Evolutionary conservation across 2,329 filamentous ascomycete genomes (phyloP), one percentile per base, ranked within the genome.

Genomic region (Fusarium robinianum): DNA sequence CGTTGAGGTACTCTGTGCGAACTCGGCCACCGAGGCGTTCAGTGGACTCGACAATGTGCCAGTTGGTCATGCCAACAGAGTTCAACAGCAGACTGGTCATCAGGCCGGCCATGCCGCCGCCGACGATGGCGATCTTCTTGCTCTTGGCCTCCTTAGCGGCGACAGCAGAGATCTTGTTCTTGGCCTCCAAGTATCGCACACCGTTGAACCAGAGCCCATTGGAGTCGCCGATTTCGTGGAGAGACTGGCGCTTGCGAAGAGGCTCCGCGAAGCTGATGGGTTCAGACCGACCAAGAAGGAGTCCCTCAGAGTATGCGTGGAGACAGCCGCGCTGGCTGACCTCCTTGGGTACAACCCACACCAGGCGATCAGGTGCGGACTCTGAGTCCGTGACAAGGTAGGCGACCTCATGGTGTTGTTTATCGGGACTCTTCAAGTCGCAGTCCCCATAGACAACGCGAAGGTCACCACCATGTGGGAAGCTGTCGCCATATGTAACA

Each of bases 221-320:
- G 8, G 39, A 32, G 16, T 78, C 72, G 47, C 71, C 74, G 10
- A 85, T 80, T n/a, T 81, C 81, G 58, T 85, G 78, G 43, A 85
- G 84, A 80, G 81, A 85, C 0, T 81, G 78, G 0, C 82, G 81
- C 59, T 62, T 65, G 5, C 61, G 60, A 26, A 25, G 51, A 53
- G 2, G 45, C 45, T 16, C 25, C 46, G 40, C 43, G 36, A 30
- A 46, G 41, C 73, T 67, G 44, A 76, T 67, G 5, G 41, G 39
- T 36, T 62, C 58, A 35, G 69, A 71, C 15, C 69, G 64, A 5
- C 71, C 71, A 7, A 72, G 39, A 1, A 73, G 60, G 2, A 32
- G 38, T 6, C 64, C 67, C 2, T 56, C 44, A 17, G 57, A 49
- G 67, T 68, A 73, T 4, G 69, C 71, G 3, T 68, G 70, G 29